Evolutionary conservation across 2,329 filamentous ascomycete species (phyloP), one percentile per base, ranked within the genome.

Genomic region (Helicocarpus griseus): DNA sequence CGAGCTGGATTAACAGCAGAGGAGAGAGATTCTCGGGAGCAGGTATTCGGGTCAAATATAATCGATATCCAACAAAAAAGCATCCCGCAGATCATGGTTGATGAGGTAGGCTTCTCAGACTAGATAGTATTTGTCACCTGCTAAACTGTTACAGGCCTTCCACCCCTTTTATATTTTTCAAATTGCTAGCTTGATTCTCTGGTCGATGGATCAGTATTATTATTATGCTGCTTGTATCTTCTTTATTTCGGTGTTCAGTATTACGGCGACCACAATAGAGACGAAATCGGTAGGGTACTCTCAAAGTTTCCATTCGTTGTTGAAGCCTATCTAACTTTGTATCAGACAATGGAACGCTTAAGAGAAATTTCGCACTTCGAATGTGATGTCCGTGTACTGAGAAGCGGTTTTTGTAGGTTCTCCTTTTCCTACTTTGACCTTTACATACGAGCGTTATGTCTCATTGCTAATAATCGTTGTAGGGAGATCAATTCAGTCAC

Each of bases 151-250:
- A 17, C 56, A 88, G 80, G 89, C 88, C 19, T 89, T 98, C 62
- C 93, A 98, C 65, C 94, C 93, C 0, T 98, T 98, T 67, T 98
- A 98, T 66, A 86, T 98, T 51, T 98, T 98, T 65, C 93, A 98
- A 69, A 85, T 97, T 61, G 91, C 90, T 45, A 97, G 93, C 73
- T 75, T 98, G 58, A 70, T 95, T 38, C 80, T 98, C 3, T 98
- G 93, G 93, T 96, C 91, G 8, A 65, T 96, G 59, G 93, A 98
- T 64, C 79, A 94, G 61, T 98, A 98, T 68, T 98, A 96, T 66
- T 98, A 97, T 72, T 98, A 98, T 69, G 93, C 93, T 4, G 78
- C 83, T 14, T 95, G 90, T 65, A 98, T 98, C 60, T 95, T 98
- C 61, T 65, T 91, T 54, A 97, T 98, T 69, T 98, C 94, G 0